These are phyloP conservation scores for Leccinum variicolor DNA, from an alignment of 768 basidiomycete genomes.

Conservation along the genomic window DNA sequence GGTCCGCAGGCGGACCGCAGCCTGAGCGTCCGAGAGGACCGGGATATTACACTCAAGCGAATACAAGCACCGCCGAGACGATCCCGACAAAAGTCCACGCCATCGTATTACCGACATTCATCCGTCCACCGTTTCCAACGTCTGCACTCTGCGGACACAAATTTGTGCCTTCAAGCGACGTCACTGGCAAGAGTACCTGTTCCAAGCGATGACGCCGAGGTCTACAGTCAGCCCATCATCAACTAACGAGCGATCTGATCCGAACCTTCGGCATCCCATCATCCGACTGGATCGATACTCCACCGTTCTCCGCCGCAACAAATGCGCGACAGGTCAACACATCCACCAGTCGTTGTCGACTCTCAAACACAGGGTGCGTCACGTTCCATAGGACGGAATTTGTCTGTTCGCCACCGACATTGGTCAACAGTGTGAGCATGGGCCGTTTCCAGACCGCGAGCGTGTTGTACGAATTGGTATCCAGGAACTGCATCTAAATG, in stretches of 20 bases:
- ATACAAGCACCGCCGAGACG: slow-evolving; percentile 1
- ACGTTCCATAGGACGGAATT: slow-evolving; percentile 41
- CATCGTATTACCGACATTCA: neutral
- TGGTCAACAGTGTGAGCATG: slow-evolving; percentile 53
- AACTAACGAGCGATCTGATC: neutral
- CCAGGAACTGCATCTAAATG: slow-evolving; percentile 44
- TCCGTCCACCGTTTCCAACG: slow-evolving; percentile 1
- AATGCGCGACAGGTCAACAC: slow-evolving; percentile 46
- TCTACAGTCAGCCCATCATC: neutral
- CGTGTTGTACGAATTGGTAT: slow-evolving; percentile 35
- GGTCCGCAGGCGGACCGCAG: neutral
- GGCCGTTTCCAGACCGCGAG: slow-evolving; percentile 55
- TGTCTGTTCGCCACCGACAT: slow-evolving; percentile 42
- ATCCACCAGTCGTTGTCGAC: slow-evolving; percentile 46
- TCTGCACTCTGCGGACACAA: slow-evolving; percentile 17
- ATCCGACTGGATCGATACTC: slow-evolving; percentile 35
- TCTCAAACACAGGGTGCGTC: slow-evolving; percentile 37
- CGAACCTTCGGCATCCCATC: slow-evolving; percentile 47
- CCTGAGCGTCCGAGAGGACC: neutral
- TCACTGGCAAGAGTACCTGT: slow-evolving; percentile 36
- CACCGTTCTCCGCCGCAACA: slow-evolving; percentile 38
- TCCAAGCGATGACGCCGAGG: neutral
- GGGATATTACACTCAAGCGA: slow-evolving; percentile 6
- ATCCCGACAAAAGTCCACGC: slow-evolving; percentile 9
- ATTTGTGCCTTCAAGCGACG: slow-evolving; percentile 20